These are phyloP conservation scores for Hemisphaericaspora lyxosophila DNA, from an alignment of 1,139 yeast genomes.

Conservation along the genomic window DNA sequence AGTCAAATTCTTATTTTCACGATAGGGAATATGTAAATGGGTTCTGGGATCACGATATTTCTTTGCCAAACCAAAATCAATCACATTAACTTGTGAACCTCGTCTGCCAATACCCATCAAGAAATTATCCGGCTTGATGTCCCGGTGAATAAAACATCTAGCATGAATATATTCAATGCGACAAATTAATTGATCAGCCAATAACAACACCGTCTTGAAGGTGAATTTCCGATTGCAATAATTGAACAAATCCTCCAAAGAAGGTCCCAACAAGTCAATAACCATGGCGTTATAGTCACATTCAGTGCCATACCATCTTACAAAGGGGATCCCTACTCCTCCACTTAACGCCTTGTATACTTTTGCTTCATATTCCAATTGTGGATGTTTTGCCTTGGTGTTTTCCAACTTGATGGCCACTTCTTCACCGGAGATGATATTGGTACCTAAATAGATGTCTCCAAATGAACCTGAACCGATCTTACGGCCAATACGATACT, in stretches of 20 bases:
- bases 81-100: slow-evolving; percentile 92
- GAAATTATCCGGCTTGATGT: slow-evolving; percentile 94
- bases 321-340: slow-evolving; percentile 96
- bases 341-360: slow-evolving; percentile 94
- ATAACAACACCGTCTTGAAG: slow-evolving; percentile 84
- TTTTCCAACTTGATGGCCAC: slow-evolving; percentile 95
- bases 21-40: slow-evolving; percentile 91
- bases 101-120: slow-evolving; percentile 95
- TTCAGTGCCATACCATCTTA: slow-evolving; percentile 96
- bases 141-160: slow-evolving; percentile 87
- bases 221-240: slow-evolving; percentile 93
- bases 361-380: slow-evolving; percentile 92
- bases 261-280: slow-evolving; percentile 92
- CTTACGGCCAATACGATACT: slow-evolving; percentile 91
- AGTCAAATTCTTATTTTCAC: slow-evolving; percentile 93
- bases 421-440: slow-evolving; percentile 93
- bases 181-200: slow-evolving; percentile 93
- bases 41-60: slow-evolving; percentile 95
- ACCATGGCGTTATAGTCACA: slow-evolving; percentile 97
- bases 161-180: slow-evolving; percentile 96
- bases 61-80: slow-evolving; percentile 96
- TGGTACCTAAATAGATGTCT: slow-evolving; percentile 90
- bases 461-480: slow-evolving; percentile 98
- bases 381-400: slow-evolving; percentile 91
- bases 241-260: slow-evolving; percentile 91